Evolutionary conservation across 495 filamentous ascomycete genomes (phyloP), one percentile per base, ranked within the genome.

Genomic region (Podospora fimiseda): DNA sequence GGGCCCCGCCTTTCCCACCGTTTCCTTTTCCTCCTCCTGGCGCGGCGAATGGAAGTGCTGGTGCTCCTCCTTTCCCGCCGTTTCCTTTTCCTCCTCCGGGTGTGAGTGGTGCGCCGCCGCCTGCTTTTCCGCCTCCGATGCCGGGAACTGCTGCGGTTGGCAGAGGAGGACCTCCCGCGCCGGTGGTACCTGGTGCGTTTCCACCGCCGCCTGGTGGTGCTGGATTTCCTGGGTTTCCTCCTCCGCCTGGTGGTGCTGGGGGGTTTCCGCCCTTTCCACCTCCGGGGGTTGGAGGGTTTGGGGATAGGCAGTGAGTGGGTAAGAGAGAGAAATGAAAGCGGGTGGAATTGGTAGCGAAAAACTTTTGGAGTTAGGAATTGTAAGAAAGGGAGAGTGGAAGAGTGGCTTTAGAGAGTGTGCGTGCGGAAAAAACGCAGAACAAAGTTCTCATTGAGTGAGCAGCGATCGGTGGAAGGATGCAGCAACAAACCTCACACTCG

Each of bases 141-240:
- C 81, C 82, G n/a, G n/a, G n/a, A n/a, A n/a, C n/a, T 38, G 63
- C 70, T 15, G 67, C 76, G 50, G 76, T 76, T 24, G 71, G 73
- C 13, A 53, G 55, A 2, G 54, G 59, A 1, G 52, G 48, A 1
- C 47, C 51, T 9, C 52, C 58, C 9, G 45, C 50, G n/a, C 49
- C 49, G 0, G 39, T 19, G 5, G 24, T 22, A n/a, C n/a, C n/a
- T 3, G 51, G 48, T 3, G 53, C 30, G 44, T 48, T 47, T 18
- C 43, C 39, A n/a, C 43, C 39, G 5, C 72, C 69, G 22, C 70
- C 69, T 6, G 68, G 66, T 16, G 77, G 75, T 27, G 56, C 55
- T 47, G 63, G 63, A n/a, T n/a, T n/a, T n/a, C n/a, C n/a, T n/a
- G n/a, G n/a, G n/a, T 72, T 70, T 53, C 70, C 60, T 43, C 58